Base-by-base conservation (phyloP, 352 stramenopile species). In the Plasmopara muralis region DNA sequence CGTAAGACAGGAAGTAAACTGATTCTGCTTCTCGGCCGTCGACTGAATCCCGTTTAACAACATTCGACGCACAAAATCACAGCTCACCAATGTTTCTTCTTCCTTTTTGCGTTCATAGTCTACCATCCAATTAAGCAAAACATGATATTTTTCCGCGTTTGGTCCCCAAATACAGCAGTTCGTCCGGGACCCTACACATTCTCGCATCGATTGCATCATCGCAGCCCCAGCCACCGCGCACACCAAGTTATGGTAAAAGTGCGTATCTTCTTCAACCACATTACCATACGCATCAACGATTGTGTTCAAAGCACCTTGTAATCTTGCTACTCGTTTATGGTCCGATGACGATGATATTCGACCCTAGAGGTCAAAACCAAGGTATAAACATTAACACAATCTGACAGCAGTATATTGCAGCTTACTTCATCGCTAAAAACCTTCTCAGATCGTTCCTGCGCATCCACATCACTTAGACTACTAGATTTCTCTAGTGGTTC, bases 131-230 rank as follows among this genome's bases (percentile, higher is more conserved):
- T 75, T 47, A n/a, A 90, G 57, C 34, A 90, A 41, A 5, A 50
- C 9, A 8, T 83, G 57, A 15, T 74, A 41, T 30, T 88, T 90
- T 20, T 62, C 60, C 3, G 77, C 71, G 28, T 77, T 57, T 4
- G 42, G 6, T 0, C 52, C 68, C 80, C 75, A 90, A 30, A 85
- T 61, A 18, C 74, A 90, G 40, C 63, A 61, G 20, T 87, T 90
- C 8, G 47, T 38, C 34, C 73, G 78, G 15, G 74, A 80, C 18
- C 62, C 53, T 7, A 47, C 58, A 41, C 74, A 83, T 38, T 71
- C 64, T 42, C 53, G 53, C 34, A 74, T 71, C 9, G 62, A 65
- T 40, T 80, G 74, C 43, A 60, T 64, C 7, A 77, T 69, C 25
- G 78, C 50, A 9, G 77, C 50, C 14, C 30, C 60, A 29, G 60